Conservation (phyloP, 805 yeast genomes). For the Metschnikowia bowlesiae region DNA sequence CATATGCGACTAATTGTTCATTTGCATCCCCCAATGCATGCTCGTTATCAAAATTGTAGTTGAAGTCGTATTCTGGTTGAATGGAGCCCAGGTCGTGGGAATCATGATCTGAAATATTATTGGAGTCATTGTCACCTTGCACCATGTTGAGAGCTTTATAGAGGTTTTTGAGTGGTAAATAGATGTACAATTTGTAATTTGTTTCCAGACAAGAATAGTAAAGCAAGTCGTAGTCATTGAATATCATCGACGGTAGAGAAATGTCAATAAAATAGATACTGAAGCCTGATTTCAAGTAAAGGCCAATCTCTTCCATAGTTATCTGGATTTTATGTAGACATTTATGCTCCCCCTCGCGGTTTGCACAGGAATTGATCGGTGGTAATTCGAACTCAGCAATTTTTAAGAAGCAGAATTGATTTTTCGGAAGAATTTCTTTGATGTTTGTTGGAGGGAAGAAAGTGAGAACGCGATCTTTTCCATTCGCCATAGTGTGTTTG, state of each 20-base stretch:
- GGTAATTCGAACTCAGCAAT: slow-evolving; percentile 46
- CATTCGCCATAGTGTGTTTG: slow-evolving; percentile 24
- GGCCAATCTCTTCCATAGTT: slow-evolving; percentile 54
- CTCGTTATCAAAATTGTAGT: slow-evolving; percentile 6
- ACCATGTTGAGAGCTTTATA: slow-evolving; percentile 43
- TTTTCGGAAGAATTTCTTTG: slow-evolving; percentile 52
- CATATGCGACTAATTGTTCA: slow-evolving; percentile 25
- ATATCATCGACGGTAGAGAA: slow-evolving; percentile 36
- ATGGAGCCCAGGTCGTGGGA: slow-evolving; percentile 15
- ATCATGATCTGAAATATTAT: slow-evolving; percentile 14
- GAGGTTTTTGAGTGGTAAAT: slow-evolving; percentile 42
- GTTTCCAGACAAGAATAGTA: slow-evolving; percentile 39
- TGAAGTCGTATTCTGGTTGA: slow-evolving; percentile 18
- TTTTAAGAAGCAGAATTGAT: slow-evolving; percentile 46
- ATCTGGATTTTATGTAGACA: slow-evolving; percentile 37
- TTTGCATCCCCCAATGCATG: slow-evolving; percentile 6
- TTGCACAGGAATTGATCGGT: neutral
- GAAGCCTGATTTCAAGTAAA: slow-evolving; percentile 50
- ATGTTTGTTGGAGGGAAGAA: slow-evolving; percentile 57
- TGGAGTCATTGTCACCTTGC: slow-evolving; percentile 25
- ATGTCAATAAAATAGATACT: slow-evolving; percentile 43
- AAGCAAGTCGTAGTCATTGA: slow-evolving; percentile 41
- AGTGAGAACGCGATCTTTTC: slow-evolving; percentile 27
- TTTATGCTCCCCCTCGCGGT: slow-evolving; percentile 8
- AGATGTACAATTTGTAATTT: slow-evolving; percentile 40